These are phyloP conservation scores for Fusarium chlamydosporum DNA, from an alignment of 2,329 filamentous ascomycete genomes.

Conservation along the genomic window DNA sequence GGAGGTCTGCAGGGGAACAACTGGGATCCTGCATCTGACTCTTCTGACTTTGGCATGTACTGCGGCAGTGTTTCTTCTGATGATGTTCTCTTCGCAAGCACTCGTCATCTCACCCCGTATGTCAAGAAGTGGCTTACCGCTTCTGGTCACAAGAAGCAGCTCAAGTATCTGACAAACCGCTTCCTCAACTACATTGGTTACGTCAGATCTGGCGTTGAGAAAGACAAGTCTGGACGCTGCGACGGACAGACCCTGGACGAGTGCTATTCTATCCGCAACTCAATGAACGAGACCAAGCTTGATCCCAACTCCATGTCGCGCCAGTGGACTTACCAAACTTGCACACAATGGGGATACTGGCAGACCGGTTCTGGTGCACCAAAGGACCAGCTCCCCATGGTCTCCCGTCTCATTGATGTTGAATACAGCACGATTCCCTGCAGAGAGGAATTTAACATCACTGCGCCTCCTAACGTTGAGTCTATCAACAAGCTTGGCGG, in stretches of 20 bases:
- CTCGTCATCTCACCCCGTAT: conserved; percentile 53
- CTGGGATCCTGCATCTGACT: conserved; percentile 66
- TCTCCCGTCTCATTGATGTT: conserved; percentile 78
- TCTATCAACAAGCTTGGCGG: conserved; percentile 83
- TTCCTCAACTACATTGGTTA: conserved; percentile 69
- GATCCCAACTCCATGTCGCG: conserved; percentile 49
- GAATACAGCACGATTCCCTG: conserved; percentile 75
- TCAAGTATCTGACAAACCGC: conserved; percentile 57
- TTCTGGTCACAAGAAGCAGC: conserved; percentile 59
- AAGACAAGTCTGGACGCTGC: conserved; percentile 44
- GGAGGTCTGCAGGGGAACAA: conserved; percentile 63
- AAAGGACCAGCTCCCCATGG: conserved; percentile 72
- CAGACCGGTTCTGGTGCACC: conserved; percentile 80
- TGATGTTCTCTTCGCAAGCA: conserved; percentile 59
- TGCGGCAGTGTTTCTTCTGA: conserved; percentile 63
- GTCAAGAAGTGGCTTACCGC: conserved; percentile 58
- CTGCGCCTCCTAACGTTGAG: conserved; percentile 71
- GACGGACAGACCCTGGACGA: conserved; percentile 46
- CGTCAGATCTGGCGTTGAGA: conserved; percentile 54
- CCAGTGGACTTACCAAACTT: conserved; percentile 68
- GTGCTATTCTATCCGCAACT: conserved; percentile 53
- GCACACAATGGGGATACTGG: conserved; percentile 82
- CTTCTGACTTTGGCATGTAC: conserved; percentile 61
- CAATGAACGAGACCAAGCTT: conserved; percentile 43
- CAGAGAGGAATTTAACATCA: conserved; percentile 77